A percentile compares a stretch with the other conserved stretches of the same genome.
Evolutionary conservation across 2,329 filamentous ascomycete species (phyloP).

Genomic region (Monosporascus sp.): DNA sequence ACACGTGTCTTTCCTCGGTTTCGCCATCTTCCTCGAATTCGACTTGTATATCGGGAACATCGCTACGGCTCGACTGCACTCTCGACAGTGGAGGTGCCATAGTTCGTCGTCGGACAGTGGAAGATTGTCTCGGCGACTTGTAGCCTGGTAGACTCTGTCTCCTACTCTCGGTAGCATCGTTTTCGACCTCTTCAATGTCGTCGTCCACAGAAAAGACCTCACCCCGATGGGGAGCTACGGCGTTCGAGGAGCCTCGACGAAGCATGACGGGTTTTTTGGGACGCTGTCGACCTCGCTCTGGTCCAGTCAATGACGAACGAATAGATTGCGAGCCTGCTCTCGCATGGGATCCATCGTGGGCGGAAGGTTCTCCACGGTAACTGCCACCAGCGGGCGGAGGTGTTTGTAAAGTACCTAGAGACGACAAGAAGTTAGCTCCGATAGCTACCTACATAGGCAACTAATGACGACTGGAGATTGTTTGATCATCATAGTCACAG

Average conservation of each 20-base stretch:
- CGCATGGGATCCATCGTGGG: constrained; percentile 34
- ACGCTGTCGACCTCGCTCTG: constrained; percentile 46
- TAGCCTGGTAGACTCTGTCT: constrained; percentile 35
- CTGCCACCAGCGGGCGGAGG: constrained; percentile 19
- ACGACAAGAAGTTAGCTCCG: constrained; percentile 16
- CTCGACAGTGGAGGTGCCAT: constrained; percentile 33
- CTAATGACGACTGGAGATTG: background rate
- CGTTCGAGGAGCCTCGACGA: constrained; percentile 69
- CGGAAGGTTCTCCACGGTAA: constrained; percentile 30
- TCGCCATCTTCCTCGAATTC: constrained; percentile 24
- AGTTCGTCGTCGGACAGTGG: constrained; percentile 34
- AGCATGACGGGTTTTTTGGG: constrained; percentile 68
- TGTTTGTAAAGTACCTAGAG: constrained; percentile 31
- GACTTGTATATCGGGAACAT: constrained; percentile 22
- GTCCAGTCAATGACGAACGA: constrained; percentile 40
- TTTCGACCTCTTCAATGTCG: constrained; percentile 72
- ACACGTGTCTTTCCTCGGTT: constrained; percentile 25
- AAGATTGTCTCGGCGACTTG: constrained; percentile 23
- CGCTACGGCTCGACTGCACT: constrained; percentile 35
- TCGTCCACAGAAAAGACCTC: constrained; percentile 91
- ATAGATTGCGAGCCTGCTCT: constrained; percentile 30
- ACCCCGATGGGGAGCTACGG: constrained; percentile 68
- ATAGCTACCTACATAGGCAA: constrained; percentile 1
- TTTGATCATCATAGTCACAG: background rate
- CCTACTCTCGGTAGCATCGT: constrained; percentile 49